Evolutionary conservation across 352 stramenopile genomes (phyloP), one percentile per base, ranked within the genome.

Genomic region (Elongisporangium undulatum): DNA sequence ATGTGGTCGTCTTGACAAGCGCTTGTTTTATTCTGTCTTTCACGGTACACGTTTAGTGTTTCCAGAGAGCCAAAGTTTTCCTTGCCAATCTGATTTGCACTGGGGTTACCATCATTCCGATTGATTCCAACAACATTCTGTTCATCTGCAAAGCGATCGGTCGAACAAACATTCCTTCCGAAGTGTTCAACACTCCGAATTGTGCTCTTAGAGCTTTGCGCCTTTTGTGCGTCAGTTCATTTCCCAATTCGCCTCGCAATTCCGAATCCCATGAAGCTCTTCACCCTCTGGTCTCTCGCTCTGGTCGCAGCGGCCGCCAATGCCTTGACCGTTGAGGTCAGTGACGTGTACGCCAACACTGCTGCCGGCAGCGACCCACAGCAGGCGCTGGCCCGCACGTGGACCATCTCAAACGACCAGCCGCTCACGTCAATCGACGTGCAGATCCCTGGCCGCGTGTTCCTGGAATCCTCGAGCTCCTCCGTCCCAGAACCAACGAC

Each of bases 371-470:
- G 64, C 51, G 62, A 77, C 9, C 29, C 29, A 54, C 74, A 84
- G 55, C 64, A 81, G 63, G 19, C 69, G 20, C 53, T 84, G 55
- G 62, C 76, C 55, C 66, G 69, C 53, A 62, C 64, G 15, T 84
- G 72, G 71, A 78, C 67, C 45, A 50, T 83, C 58, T 72, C 74
- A 48, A 83, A 71, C 56, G 61, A 56, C 39, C 66, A 71, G 23
- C 66, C 77, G 58, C 62, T 83, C 22, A 58, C 80, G 63, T 66
- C 75, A 55, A 63, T 88, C 38, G 77, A 83, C 56, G 50, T 88
- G 48, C 66, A 72, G 21, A 53, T 88, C 15, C 78, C 78, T 26
- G 75, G 75, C 21, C 74, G 69, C 56, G 75, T 88, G 16, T 88
- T 88, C 49, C 68, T 88, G 53, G 75, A 80, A 15, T 41, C 29